Evolutionary conservation across 495 filamentous ascomycete species (phyloP), one percentile per base, ranked within the genome.

Genomic region (Lasiosphaeria ovina): DNA sequence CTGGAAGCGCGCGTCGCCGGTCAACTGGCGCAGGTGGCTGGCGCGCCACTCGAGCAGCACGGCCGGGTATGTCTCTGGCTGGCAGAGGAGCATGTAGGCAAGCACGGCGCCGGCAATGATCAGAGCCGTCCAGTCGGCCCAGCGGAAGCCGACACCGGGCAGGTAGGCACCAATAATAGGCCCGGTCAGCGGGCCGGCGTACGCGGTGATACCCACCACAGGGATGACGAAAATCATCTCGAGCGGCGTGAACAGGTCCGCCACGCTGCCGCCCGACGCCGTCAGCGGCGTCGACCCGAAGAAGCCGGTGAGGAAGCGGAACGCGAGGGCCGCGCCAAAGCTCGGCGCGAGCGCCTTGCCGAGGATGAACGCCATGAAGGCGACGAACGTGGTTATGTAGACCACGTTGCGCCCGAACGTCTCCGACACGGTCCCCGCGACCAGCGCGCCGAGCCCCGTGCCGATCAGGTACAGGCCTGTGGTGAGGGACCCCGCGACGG

Each of bases 321-420:
- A 60, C 24, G 55, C 52, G 3, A 40, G 31, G 33, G 54, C 12
- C 1, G 51, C 48, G 6, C 17, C 51, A 34, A 60, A 55, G 35
- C 50, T 60, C 17, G 44, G 58, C 4, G 58, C 58, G 42, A 60
- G 42, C 14, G 51, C 58, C 3, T 51, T 54, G n/a, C 51, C 58
- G n/a, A 60, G 33, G 8, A 55, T 55, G 12, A 60, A 60, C n/a
- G 55, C 17, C 1, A 51, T 52, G 38, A 55, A 60, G 11, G 55
- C 51, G 7, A 52, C 51, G 50, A 60, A 42, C 9, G 58, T 60
- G 5, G 58, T 55, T 33, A 60, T 31, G 31, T 60, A 60, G 4
- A 60, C 51, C 3, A 60, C 38, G 32, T 52, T 50, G 45, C 51
- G 51, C n/a, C 58, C 58, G n/a, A 54, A 60, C n/a, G 54, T 32